These are phyloP conservation scores for Metarhizium sp. DNA, from an alignment of 2,329 filamentous ascomycete genomes.

Conservation along the genomic window DNA sequence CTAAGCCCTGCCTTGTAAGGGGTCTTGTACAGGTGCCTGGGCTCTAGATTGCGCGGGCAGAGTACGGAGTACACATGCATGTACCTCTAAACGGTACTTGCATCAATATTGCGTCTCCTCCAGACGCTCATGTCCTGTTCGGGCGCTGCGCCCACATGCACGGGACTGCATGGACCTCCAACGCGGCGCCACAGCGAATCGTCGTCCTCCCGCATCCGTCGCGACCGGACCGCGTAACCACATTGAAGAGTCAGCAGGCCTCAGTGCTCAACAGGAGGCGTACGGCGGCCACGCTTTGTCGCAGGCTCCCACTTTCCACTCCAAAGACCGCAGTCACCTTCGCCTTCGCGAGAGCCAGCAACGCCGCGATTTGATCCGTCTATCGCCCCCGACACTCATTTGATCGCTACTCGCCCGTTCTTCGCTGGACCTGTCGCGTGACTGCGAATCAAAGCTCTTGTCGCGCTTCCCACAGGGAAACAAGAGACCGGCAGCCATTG, in stretches of 20 bases:
- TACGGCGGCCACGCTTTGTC: background rate
- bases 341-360: background rate
- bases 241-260: constrained; percentile 6
- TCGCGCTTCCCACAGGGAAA: background rate
- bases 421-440: background rate
- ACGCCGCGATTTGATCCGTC: background rate
- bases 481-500: background rate
- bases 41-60: too few species aligned
- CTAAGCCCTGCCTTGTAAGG: too few species aligned
- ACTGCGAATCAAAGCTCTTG: background rate
- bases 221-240: constrained; percentile 22
- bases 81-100: too few species aligned
- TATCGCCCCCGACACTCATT: background rate
- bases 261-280: background rate
- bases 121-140: too few species aligned
- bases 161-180: too few species aligned
- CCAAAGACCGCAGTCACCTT: background rate
- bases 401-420: background rate
- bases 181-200: background rate
- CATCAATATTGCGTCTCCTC: too few species aligned
- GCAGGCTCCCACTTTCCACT: constrained; percentile 2
- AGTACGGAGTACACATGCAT: too few species aligned
- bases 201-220: constrained; percentile 13
- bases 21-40: too few species aligned
- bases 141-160: too few species aligned